A percentile compares a stretch with the other conserved stretches of the same genome.
These are phyloP conservation scores for Leishmania turanica DNA, from an alignment of 208 protist genomes.

Conservation along the genomic window DNA sequence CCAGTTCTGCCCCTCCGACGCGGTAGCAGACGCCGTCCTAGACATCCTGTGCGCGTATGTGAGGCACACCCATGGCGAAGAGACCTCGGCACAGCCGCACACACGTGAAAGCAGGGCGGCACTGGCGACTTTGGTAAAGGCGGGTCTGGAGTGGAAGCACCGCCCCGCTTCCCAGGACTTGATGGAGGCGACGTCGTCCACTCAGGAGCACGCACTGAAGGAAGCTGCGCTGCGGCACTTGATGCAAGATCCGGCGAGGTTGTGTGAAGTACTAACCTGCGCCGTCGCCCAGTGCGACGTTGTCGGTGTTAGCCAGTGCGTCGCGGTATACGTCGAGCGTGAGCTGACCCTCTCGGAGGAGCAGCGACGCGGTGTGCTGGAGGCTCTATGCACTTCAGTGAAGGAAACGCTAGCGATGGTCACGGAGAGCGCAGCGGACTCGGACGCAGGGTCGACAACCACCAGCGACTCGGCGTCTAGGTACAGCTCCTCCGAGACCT, in stretches of 20 bases:
- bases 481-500: not conserved
- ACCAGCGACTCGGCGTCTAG: no score
- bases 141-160: conserved; percentile 40
- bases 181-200: conserved; percentile 30
- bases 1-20: conserved; percentile 12
- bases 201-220: conserved; percentile 36
- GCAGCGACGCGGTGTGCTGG: conserved; percentile 36
- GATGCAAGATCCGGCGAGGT: conserved; percentile 46
- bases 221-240: conserved; percentile 49
- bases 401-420: conserved; percentile 35
- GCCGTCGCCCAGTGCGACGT: conserved; percentile 51
- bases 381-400: conserved; percentile 42
- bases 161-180: conserved; percentile 30
- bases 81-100: not conserved
- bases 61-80: not conserved
- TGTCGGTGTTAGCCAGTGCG: conserved; percentile 37
- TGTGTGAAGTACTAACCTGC: conserved; percentile 40
- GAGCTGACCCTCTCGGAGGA: conserved; percentile 19
- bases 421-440: not conserved
- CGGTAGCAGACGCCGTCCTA: conserved; percentile 14
- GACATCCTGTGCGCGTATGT: conserved; percentile 13
- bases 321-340: conserved; percentile 29
- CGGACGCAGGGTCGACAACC: not conserved
- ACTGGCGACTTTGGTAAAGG: conserved; percentile 25
- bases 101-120: not conserved